phyloP scores from a whole-genome alignment of 306 rosid genomes.

The Pterocarpus santalinus region DNA sequence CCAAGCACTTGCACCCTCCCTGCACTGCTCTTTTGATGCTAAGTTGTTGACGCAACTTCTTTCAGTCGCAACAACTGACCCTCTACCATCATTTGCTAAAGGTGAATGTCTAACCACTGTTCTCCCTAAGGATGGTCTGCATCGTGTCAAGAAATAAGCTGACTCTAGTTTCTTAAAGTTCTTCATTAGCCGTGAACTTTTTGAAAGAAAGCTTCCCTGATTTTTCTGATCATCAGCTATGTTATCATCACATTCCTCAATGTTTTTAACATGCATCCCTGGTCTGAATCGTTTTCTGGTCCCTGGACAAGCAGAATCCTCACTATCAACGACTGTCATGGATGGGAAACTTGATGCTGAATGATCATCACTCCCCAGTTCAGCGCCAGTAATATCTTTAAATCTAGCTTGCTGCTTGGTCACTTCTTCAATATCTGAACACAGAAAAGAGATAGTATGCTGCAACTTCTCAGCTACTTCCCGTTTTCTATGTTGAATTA shows the following conservation, averaged over 20 bases:
- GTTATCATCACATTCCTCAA: slow-evolving; percentile 76
- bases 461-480: slow-evolving; percentile 86
- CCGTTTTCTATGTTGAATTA: slow-evolving; percentile 79
- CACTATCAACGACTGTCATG: slow-evolving; percentile 57
- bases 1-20: slow-evolving; percentile 83
- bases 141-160: slow-evolving; percentile 83
- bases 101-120: slow-evolving; percentile 64
- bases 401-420: slow-evolving; percentile 69
- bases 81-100: slow-evolving; percentile 73
- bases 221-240: slow-evolving; percentile 56
- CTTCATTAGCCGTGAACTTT: slow-evolving; percentile 80
- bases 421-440: slow-evolving; percentile 89
- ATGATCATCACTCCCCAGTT: slow-evolving; percentile 56
- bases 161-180: slow-evolving; percentile 94
- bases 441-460: slow-evolving; percentile 80
- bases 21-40: slow-evolving; percentile 63
- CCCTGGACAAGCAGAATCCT: slow-evolving; percentile 66
- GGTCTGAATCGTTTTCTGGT: slow-evolving; percentile 85
- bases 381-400: slow-evolving; percentile 65
- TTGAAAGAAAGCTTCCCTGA: slow-evolving; percentile 62
- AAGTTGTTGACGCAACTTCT: slow-evolving; percentile 75
- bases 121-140: slow-evolving; percentile 66
- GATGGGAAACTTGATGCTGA: slow-evolving; percentile 73
- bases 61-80: slow-evolving; percentile 67
- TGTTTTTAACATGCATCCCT: slow-evolving; percentile 45